Conservation (phyloP, 2,329 filamentous ascomycete species). For the Colletotrichum navitas region DNA sequence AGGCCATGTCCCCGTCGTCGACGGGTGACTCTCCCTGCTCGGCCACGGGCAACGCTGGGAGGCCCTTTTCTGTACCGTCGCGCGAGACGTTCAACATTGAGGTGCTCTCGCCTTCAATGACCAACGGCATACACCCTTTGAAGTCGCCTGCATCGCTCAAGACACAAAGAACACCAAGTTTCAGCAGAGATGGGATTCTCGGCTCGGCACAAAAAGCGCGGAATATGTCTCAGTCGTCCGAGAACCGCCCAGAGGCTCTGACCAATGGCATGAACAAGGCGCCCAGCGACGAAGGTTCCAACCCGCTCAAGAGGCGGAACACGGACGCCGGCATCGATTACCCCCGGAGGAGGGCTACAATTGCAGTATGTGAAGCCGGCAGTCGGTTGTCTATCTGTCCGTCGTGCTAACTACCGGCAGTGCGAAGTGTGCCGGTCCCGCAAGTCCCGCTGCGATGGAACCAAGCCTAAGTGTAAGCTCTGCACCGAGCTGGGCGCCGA, state of each 20-base stretch:
- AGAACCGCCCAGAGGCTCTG: conserved; percentile 58
- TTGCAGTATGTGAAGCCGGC: conserved; percentile 65
- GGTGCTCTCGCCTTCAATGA: conserved; percentile 60
- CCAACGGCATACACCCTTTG: conserved; percentile 57
- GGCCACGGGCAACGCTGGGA: conserved; percentile 53
- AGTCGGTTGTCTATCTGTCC: too few relatives aligned
- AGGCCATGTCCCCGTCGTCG: conserved; percentile 66
- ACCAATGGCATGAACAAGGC: conserved; percentile 61
- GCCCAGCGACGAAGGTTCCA: conserved; percentile 64
- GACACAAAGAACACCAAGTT: conserved; percentile 61
- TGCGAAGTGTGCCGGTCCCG: conserved; percentile 86
- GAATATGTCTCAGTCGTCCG: conserved; percentile 68
- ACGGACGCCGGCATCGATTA: conserved; percentile 73
- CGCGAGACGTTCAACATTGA: conserved; percentile 64
- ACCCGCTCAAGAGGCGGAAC: conserved; percentile 72
- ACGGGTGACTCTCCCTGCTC: conserved; percentile 66
- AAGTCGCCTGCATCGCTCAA: conserved; percentile 67
- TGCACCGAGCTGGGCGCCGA: conserved; percentile 86
- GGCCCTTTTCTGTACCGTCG: conserved; percentile 59
- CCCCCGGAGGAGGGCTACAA: conserved; percentile 73
- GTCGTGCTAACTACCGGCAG: conserved; percentile 55
- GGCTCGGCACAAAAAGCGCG: conserved; percentile 66
- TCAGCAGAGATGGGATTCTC: conserved; percentile 68
- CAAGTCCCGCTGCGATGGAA: conserved; percentile 84
- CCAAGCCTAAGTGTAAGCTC: conserved; percentile 85